Percentiles rank a stretch among this genome's conserved stretches.
phyloP scores from a whole-genome alignment of 768 basidiomycete genomes.

The Boletus subparvulus region DNA sequence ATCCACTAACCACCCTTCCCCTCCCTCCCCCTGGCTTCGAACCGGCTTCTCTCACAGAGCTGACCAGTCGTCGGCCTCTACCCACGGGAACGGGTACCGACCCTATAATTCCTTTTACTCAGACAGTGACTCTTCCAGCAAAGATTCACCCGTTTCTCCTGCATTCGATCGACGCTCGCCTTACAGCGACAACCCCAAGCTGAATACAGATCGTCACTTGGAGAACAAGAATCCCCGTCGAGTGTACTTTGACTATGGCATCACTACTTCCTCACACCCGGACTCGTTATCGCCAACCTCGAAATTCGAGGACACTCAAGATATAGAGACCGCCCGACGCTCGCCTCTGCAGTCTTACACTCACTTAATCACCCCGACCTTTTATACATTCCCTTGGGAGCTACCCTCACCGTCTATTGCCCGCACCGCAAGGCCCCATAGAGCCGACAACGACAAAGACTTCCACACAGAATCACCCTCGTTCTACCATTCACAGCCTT shows the following conservation, averaged over 20 bases:
- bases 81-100: background rate
- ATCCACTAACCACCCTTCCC: background rate
- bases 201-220: background rate
- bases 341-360: background rate
- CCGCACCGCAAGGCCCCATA: conserved; percentile 2
- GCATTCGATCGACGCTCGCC: background rate
- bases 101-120: conserved; percentile 12
- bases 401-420: conserved; percentile 14
- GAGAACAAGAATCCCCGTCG: conserved; percentile 22
- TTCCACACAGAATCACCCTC: conserved; percentile 11
- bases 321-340: background rate
- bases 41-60: background rate
- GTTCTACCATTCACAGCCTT: conserved; percentile 33
- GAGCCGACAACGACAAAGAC: conserved; percentile 3
- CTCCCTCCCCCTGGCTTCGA: background rate
- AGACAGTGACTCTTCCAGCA: conserved; percentile 8
- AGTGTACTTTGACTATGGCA: conserved; percentile 24
- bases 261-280: conserved; percentile 2
- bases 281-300: background rate
- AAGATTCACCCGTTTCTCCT: conserved; percentile 1
- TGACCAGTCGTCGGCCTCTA: background rate
- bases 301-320: conserved; percentile 8
- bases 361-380: conserved; percentile 1
- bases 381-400: conserved; percentile 22
- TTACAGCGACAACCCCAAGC: conserved; percentile 8